Evolutionary conservation across 257 asterid genomes (phyloP), one percentile per base, ranked within the genome.

Genomic region (Marsdenia floribunda): DNA sequence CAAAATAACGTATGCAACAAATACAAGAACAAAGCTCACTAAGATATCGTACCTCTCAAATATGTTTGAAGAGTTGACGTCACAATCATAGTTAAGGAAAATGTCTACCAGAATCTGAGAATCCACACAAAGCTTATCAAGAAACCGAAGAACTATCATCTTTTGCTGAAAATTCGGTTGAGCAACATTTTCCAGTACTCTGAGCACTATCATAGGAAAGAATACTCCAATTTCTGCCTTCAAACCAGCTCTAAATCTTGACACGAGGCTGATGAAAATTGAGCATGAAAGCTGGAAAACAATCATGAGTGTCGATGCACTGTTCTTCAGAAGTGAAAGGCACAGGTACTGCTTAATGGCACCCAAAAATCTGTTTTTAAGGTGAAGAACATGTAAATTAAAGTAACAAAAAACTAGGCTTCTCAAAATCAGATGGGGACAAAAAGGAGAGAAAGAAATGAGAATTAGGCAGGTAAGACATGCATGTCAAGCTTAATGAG

Each of bases 211-310:
- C 99, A 95, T 95, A 24, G 99, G 99, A 81, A 92, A 95, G 90
- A 95, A 92, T 49, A 95, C 96, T 68, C 99, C 99, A 81, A 93
- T 91, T 82, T 93, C 98, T 80, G 97, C 97, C 86, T 93, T 93
- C 82, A 91, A 82, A 54, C 98, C 98, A 76, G 96, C 97, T 87
- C 98, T 90, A 86, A 93, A 93, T 83, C 97, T 86, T 77, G 98
- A 89, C 38, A 93, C 97, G 82, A 93, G 85, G 76, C 98, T 93
- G 35, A 93, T 87, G 75, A 93, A 93, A 83, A 93, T 93, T 70
- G 98, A 93, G 91, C 98, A 91, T n/a, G 98, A 93, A 79, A 93
- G 98, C 92, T 93, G 98, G 90, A 91, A 93, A 78, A 93, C 90
- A 82, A 89, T 90, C 97, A 91, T 86, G 70, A 90, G 97, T 64